These are phyloP conservation scores for Phytophthora pistaciae DNA, from an alignment of 352 stramenopile genomes.

Conservation along the genomic window DNA sequence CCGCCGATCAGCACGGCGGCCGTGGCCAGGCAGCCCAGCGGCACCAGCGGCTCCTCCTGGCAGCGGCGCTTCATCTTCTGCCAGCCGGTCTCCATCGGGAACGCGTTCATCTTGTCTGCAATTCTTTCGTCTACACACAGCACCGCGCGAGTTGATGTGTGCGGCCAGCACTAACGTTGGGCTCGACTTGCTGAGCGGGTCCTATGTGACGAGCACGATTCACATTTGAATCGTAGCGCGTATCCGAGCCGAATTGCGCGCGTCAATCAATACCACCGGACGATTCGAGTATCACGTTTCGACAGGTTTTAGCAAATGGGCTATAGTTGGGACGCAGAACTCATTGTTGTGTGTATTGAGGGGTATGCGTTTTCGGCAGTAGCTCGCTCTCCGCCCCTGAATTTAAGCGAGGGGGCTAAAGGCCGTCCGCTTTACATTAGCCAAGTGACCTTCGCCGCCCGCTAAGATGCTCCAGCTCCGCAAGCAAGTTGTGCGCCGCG, in stretches of 20 bases:
- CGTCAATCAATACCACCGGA: slow-evolving; percentile 14
- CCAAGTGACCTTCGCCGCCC: slow-evolving; percentile 30
- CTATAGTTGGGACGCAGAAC: background rate
- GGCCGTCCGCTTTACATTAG: slow-evolving; percentile 34
- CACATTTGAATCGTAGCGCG: slow-evolving; percentile 12
- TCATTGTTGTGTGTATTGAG: background rate
- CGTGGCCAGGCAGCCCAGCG: slow-evolving; percentile 71
- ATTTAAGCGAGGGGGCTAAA: slow-evolving; percentile 26
- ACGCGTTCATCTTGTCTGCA: slow-evolving; percentile 30
- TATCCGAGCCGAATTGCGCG: slow-evolving; percentile 12
- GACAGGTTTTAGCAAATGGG: background rate
- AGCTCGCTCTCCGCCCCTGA: slow-evolving; percentile 40
- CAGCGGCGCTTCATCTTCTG: slow-evolving; percentile 87
- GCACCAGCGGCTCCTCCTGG: slow-evolving; percentile 80
- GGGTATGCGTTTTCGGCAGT: slow-evolving; percentile 27
- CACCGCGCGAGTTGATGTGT: slow-evolving; percentile 24
- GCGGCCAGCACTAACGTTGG: slow-evolving; percentile 3
- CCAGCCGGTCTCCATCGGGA: slow-evolving; percentile 69
- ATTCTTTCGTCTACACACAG: slow-evolving; percentile 3
- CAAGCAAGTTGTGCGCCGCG: slow-evolving; percentile 79
- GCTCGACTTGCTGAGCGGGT: background rate
- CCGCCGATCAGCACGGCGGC: slow-evolving; percentile 68
- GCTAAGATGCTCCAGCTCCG: slow-evolving; percentile 76
- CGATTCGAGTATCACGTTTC: slow-evolving; percentile 14
- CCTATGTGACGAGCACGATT: slow-evolving; percentile 13